phyloP scores from a whole-genome alignment of 2,329 filamentous ascomycete species.

The Scedosporium dehoogii region DNA sequence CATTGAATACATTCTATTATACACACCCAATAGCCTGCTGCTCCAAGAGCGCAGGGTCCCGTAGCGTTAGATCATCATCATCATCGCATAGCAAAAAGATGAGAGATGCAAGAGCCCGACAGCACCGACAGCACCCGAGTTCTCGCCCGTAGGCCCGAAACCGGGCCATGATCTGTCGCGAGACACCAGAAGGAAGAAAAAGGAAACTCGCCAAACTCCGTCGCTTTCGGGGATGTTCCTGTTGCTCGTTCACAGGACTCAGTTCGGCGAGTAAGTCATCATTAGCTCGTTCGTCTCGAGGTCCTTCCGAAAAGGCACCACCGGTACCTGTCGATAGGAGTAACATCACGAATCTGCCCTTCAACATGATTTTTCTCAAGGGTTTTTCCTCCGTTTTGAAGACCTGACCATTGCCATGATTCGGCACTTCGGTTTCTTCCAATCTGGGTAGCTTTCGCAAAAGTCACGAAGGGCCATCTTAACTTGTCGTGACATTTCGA shows the following conservation, averaged over 20 bases:
- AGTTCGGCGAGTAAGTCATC: no score
- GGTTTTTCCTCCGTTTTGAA: background rate
- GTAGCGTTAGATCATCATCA: no score
- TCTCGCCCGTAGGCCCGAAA: background rate
- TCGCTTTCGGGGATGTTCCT: no score
- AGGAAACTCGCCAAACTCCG: background rate
- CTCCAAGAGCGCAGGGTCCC: no score
- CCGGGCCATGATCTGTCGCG: background rate
- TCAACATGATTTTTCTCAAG: background rate
- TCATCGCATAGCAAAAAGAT: no score
- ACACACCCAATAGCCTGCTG: no score
- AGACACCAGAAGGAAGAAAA: background rate
- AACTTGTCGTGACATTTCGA: constrained; percentile 26
- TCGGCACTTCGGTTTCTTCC: constrained; percentile 25
- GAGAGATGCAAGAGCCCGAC: no score
- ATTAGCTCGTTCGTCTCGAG: no score
- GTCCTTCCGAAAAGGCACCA: no score
- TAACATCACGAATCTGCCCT: background rate
- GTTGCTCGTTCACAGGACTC: no score
- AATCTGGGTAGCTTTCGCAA: constrained; percentile 18
- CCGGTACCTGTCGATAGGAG: background rate
- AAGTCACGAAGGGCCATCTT: constrained; percentile 22
- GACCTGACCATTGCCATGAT: constrained; percentile 19
- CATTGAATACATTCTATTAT: no score
- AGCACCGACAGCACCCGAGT: background rate